Evolutionary conservation across 179 eudicot genomes (phyloP), one percentile per base, ranked within the genome.

Genomic region (Amaranthus tricolor): DNA sequence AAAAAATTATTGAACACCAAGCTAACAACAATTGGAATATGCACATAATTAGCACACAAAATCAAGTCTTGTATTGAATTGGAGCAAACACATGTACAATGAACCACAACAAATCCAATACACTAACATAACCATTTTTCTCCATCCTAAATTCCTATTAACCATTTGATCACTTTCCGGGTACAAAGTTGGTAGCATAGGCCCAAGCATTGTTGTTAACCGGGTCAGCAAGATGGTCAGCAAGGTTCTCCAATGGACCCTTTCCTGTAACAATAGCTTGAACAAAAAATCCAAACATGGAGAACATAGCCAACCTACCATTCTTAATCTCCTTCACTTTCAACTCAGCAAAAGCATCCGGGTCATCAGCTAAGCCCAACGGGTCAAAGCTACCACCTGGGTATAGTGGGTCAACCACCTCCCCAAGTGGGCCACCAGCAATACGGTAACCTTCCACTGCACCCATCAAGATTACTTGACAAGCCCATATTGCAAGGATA

Each of bases 311-410:
- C 49, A 69, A 54, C 24, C 72, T 53, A 14, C 72, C 72, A 8
- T 69, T 69, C 72, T 69, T 69, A 9, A 69, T 69, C 49, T 69
- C 72, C 72, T 69, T 69, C 7, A 69, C 72, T 21, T 69, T 69
- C 72, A 69, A 69, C 60, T 69, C 72, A 0, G 72, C 72, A 19
- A 69, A 69, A 4, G 72, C 72, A 4, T 69, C 72, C 6, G 72
- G 72, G 61, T 69, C 72, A 69, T 69, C 72, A 8, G 72, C 72
- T 7, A 69, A 8, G 14, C 72, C 72, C 60, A 69, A 69, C 1
- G 72, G 72, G 72, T 69, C 72, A 53, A 69, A 69, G 60, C 72
- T 69, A 21, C 72, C 72, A 15, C 72, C 72, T 0, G 72, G 72
- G 61, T 69, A 69, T 13, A 69, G 72, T 31, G 72, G 72, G 72